Evolutionary conservation across 352 stramenopile genomes (phyloP), one percentile per base, ranked within the genome.

Genomic region (Globisporangium radiosum): DNA sequence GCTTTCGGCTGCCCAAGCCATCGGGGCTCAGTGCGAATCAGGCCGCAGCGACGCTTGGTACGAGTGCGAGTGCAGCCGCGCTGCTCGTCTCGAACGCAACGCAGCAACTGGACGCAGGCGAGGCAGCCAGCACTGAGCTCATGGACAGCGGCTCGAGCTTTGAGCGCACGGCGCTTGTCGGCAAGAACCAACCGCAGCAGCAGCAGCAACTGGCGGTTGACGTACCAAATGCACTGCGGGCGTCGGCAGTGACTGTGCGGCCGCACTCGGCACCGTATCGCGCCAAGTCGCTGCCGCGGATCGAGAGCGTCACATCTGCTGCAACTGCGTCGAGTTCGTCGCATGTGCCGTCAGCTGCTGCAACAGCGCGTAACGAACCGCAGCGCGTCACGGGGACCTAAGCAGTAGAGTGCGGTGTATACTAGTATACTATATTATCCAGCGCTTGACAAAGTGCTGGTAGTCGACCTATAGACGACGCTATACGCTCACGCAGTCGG

Each of bases 201-300:
- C 45, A 50, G 54, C 43, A 42, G 33, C 50, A 38, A 10, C 11
- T 1, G 40, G 42, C 64, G 0, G 63, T 76, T 0, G 64, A 72
- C 13, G 58, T 71, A 2, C 57, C 70, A n/a, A 58, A 54, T 38
- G 56, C 56, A 8, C 13, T 33, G 17, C 43, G 44, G 13, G 5
- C 45, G 15, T 1, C 44, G 44, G 11, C 44, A 15, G 56, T 54
- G 17, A 64, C 61, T 11, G 44, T 58, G 47, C 71, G 70, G 3
- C 78, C 78, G 7, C 76, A 85, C 38, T 82, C 76, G 1, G 76
- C 76, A 5, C 76, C 78, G n/a, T 40, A 75, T 19, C 67, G 76
- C 8, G 68, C 72, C 55, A 85, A 80, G 47, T 84, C 75, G 25
- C 56, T 88, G 17, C 78, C 76, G 38, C 57, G 66, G 14, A 59